Base-by-base conservation (phyloP, 1,139 yeast species). In the Nadsonia commutata region DNA sequence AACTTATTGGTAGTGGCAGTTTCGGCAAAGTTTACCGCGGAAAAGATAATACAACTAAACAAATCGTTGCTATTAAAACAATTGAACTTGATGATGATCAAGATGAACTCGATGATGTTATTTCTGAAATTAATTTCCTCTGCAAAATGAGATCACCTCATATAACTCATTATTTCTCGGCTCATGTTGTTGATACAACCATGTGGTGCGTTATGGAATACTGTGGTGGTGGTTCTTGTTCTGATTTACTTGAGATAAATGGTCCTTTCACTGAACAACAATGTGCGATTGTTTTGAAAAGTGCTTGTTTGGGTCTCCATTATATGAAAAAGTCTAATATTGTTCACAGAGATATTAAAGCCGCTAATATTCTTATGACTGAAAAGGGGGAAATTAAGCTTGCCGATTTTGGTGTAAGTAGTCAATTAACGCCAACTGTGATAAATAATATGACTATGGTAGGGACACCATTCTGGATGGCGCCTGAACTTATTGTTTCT, bases 391-490 rank as follows among this genome's bases (percentile, higher is more conserved):
- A 72, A 16, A 86, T 86, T 31, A 90, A 90, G 56, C 68, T 90
- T 44, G 95, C 95, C 1, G 98, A 90, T 61, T 90, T 90, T 64
- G 98, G 98, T 1, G 94, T 90, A 3, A 86, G 95, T 1, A 82
- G 85, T 18, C 95, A 80, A 59, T 71, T 78, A 45, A 80, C 85
- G 31, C 80, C 74, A 51, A 82, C 77, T 58, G 69, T 81, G 60
- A 82, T 79, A 43, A 73, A 76, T 46, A 60, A 94, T 52, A 77
- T 80, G 52, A 88, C 97, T 0, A 86, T 93, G 52, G 97, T 88
- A 7, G 98, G 98, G 0, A 88, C 97, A 0, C 97, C 98, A 18
- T 88, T 85, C 59, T 90, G 96, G 90, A 90, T 90, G 97, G 94
- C 97, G 0, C 98, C 98, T 0, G 98, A 90, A 55, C 93, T 90